A percentile compares a stretch with the other conserved stretches of the same genome.
Conservation (phyloP, 2,329 filamentous ascomycete genomes). For the Fusarium algeriense region DNA sequence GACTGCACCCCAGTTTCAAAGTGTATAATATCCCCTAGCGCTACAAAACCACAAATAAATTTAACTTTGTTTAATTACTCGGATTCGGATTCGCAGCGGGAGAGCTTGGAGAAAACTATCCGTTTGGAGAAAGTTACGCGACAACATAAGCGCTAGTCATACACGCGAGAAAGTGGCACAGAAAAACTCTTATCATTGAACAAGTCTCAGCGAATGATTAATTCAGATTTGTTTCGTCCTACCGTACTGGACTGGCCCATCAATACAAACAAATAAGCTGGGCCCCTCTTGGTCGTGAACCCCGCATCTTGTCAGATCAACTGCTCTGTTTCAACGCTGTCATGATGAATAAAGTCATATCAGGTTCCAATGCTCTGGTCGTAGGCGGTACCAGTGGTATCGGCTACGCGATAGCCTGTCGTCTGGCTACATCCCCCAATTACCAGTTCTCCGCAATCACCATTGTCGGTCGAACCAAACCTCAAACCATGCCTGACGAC, state of each 20-base stretch:
- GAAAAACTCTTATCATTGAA: neutral
- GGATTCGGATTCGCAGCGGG: neutral
- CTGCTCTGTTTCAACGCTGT: neutral
- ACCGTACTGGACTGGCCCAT: too few relatives aligned
- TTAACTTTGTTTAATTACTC: neutral
- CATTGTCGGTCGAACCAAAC: constrained; percentile 51
- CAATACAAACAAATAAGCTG: neutral
- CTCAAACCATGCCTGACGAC: constrained; percentile 44
- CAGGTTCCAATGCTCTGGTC: constrained; percentile 46
- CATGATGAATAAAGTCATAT: constrained; percentile 1
- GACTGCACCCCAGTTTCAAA: too few relatives aligned
- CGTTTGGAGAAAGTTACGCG: neutral
- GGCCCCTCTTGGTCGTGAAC: too few relatives aligned
- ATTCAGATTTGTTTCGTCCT: neutral
- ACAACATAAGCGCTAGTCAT: neutral
- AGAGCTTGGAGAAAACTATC: neutral
- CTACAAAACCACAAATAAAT: too few relatives aligned
- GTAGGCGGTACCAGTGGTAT: constrained; percentile 53
- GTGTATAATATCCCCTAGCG: too few relatives aligned
- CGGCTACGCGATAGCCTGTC: constrained; percentile 53
- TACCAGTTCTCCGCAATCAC: constrained; percentile 44
- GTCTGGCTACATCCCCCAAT: constrained; percentile 45
- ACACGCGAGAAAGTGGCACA: neutral
- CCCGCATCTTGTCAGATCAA: neutral
- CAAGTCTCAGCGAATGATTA: rapidly evolving